phyloP scores from a whole-genome alignment of 2,329 filamentous ascomycete species.

The Torrubiella hemipterigena region DNA sequence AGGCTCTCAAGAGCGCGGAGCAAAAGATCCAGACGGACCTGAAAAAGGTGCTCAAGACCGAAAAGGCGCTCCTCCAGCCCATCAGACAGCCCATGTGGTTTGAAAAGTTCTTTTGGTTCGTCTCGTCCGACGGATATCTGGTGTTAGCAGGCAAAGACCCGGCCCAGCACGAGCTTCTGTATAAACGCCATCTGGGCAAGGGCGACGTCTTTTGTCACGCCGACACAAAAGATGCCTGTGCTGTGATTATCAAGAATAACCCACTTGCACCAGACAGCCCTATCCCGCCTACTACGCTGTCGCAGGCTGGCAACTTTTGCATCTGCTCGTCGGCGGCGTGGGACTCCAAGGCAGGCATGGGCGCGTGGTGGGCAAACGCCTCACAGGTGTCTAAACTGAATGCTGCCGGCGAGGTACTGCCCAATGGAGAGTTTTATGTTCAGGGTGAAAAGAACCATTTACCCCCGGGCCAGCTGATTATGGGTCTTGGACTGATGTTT shows the following conservation, averaged over 20 bases:
- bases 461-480: slow-evolving; percentile 72
- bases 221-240: slow-evolving; percentile 71
- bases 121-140: slow-evolving; percentile 90
- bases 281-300: slow-evolving; percentile 81
- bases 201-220: slow-evolving; percentile 90
- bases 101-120: slow-evolving; percentile 92
- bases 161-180: slow-evolving; percentile 86
- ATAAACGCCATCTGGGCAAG: slow-evolving; percentile 71
- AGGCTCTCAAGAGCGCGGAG: slow-evolving; percentile 80
- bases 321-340: slow-evolving; percentile 83
- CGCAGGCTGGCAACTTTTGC: slow-evolving; percentile 76
- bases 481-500: slow-evolving; percentile 83
- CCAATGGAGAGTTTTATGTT: slow-evolving; percentile 67
- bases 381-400: slow-evolving; percentile 85
- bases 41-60: slow-evolving; percentile 79
- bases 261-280: slow-evolving; percentile 65
- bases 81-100: slow-evolving; percentile 86
- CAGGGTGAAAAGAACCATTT: slow-evolving; percentile 84
- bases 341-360: slow-evolving; percentile 94
- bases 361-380: slow-evolving; percentile 88
- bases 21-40: slow-evolving; percentile 78
- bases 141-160: slow-evolving; percentile 81
- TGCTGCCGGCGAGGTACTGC: slow-evolving; percentile 66
- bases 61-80: slow-evolving; percentile 76
- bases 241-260: slow-evolving; percentile 86